Evolutionary conservation across 192 early-diverging fungal genomes (phyloP).

Genomic region (Mortierella alpina): DNA sequence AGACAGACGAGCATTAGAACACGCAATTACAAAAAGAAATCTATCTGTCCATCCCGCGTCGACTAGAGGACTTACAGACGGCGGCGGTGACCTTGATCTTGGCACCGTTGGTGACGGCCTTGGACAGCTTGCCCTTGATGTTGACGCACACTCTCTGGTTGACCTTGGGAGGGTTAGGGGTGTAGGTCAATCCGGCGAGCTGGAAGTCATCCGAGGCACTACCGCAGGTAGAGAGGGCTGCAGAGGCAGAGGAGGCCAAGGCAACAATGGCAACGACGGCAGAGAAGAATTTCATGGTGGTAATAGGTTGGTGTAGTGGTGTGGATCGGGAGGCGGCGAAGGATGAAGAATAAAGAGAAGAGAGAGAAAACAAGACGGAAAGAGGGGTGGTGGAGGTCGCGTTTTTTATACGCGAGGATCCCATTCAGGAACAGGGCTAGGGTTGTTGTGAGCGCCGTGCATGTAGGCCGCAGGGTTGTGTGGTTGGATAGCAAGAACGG

Average conservation of each 20-base stretch:
- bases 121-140: constrained; percentile 24
- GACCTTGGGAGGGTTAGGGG: constrained; percentile 51
- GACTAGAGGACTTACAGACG: constrained; percentile 26
- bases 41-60: not conserved
- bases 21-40: not conserved
- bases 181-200: constrained; percentile 19
- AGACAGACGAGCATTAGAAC: constrained; percentile 1
- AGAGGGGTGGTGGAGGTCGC: not conserved
- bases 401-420: constrained; percentile 8
- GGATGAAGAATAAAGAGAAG: not conserved
- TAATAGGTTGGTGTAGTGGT: not conserved
- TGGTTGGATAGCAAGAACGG: too few species aligned
- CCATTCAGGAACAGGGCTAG: too few species aligned
- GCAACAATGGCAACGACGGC: constrained; percentile 36
- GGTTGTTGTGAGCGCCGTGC: too few species aligned
- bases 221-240: constrained; percentile 51
- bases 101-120: constrained; percentile 20
- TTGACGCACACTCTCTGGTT: constrained; percentile 38
- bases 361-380: not conserved
- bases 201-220: constrained; percentile 18
- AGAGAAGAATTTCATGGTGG: constrained; percentile 45
- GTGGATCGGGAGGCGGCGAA: not conserved
- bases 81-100: constrained; percentile 25
- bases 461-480: too few species aligned
- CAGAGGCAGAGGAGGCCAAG: constrained; percentile 47